phyloP scores from a whole-genome alignment of 306 rosid genomes.

The Gastrolobium villosum region DNA sequence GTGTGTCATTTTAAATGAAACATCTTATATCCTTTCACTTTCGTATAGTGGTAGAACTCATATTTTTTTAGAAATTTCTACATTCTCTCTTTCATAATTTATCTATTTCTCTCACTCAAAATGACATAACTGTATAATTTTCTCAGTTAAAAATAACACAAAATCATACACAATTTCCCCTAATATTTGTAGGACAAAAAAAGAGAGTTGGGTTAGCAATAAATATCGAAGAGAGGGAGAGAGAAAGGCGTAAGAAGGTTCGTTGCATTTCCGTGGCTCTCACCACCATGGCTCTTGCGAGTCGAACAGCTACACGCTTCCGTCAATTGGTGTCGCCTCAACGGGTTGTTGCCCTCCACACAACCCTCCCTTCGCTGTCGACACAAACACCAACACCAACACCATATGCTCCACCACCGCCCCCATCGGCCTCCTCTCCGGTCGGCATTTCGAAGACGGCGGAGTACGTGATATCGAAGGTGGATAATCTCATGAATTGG shows the following conservation, averaged over 20 bases:
- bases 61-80: too few relatives aligned
- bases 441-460: slow-evolving; percentile 82
- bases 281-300: slow-evolving; percentile 70
- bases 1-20: too few relatives aligned
- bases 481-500: slow-evolving; percentile 96
- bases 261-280: not conserved
- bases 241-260: not conserved
- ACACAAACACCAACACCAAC: slow-evolving; percentile 55
- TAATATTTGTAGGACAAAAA: not conserved
- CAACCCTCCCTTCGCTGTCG: slow-evolving; percentile 67
- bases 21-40: too few relatives aligned
- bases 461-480: slow-evolving; percentile 92
- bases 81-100: too few relatives aligned
- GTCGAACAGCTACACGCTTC: slow-evolving; percentile 64
- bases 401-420: slow-evolving; percentile 66
- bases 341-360: slow-evolving; percentile 65
- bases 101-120: too few relatives aligned
- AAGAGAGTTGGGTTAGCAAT: not conserved
- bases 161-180: too few relatives aligned
- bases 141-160: too few relatives aligned
- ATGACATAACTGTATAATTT: too few relatives aligned
- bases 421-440: slow-evolving; percentile 72
- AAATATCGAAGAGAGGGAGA: not conserved
- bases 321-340: slow-evolving; percentile 67
- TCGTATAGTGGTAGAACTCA: too few relatives aligned